Conservation (phyloP, 2,329 filamentous ascomycete genomes). For the Chrysoporthe puriensis region DNA sequence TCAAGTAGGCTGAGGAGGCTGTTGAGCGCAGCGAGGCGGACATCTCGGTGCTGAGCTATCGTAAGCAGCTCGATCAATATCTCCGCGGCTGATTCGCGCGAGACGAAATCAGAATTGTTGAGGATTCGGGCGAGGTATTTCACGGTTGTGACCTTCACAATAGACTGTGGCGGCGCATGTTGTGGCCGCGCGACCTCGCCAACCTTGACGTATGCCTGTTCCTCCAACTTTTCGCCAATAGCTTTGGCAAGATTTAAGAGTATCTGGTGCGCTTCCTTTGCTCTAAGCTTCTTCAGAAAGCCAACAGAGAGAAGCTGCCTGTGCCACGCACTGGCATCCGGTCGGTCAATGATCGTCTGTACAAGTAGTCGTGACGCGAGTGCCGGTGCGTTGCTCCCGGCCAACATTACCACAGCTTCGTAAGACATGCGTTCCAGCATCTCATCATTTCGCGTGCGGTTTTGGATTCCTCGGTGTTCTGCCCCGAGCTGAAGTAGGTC, state of each 20-base stretch:
- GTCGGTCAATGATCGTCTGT: slow-evolving; percentile 22
- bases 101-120: slow-evolving; percentile 19
- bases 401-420: slow-evolving; percentile 7
- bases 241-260: slow-evolving; percentile 17
- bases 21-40: slow-evolving; percentile 21
- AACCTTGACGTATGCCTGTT: slow-evolving; percentile 23
- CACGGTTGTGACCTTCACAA: slow-evolving; percentile 25
- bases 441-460: neutral
- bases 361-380: slow-evolving; percentile 20
- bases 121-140: slow-evolving; percentile 25
- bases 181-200: slow-evolving; percentile 15
- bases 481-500: slow-evolving; percentile 12
- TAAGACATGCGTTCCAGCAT: slow-evolving; percentile 18
- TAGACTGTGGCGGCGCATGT: slow-evolving; percentile 14
- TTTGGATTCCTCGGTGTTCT: neutral
- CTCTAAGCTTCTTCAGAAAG: slow-evolving; percentile 17
- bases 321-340: slow-evolving; percentile 24
- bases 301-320: slow-evolving; percentile 12
- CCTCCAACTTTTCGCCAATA: slow-evolving; percentile 21
- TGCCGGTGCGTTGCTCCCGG: slow-evolving; percentile 6
- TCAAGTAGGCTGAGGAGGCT: slow-evolving; percentile 21
- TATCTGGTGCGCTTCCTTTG: slow-evolving; percentile 12
- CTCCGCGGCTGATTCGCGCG: slow-evolving; percentile 15
- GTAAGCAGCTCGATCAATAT: slow-evolving; percentile 19
- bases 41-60: slow-evolving; percentile 20